Evolutionary conservation across 257 asterid species (phyloP).

Genomic region (Fraxinus cuspidata): DNA sequence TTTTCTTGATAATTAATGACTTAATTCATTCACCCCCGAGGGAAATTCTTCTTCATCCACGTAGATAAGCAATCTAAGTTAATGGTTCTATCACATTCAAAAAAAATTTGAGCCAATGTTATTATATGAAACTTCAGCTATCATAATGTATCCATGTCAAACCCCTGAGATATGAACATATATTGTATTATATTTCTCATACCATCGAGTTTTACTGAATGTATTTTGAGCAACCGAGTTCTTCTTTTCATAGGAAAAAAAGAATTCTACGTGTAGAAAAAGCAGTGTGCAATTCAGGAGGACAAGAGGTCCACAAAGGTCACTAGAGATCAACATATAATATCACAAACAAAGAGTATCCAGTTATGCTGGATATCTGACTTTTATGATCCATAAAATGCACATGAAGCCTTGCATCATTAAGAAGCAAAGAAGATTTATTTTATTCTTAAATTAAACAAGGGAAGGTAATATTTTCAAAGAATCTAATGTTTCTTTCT

Average conservation of each 20-base stretch:
- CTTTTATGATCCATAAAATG: not conserved
- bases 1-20: no score
- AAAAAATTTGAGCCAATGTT: not conserved
- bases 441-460: not conserved
- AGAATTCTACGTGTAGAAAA: not conserved
- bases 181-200: not conserved
- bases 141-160: not conserved
- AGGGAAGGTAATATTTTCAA: not conserved
- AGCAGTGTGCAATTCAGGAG: not conserved
- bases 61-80: not conserved
- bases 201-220: not conserved
- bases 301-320: slow-evolving; percentile 11
- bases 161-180: not conserved
- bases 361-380: slow-evolving; percentile 2
- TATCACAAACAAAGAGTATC: not conserved
- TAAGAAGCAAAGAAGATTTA: not conserved
- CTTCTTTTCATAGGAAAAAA: not conserved
- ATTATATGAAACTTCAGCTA: not conserved
- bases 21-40: not conserved
- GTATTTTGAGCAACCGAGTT: not conserved
- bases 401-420: not conserved
- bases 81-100: not conserved
- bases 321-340: not conserved
- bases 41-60: not conserved
- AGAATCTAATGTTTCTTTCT: not conserved